Conservation (phyloP, 805 yeast species). For the Candida peoriensis region DNA sequence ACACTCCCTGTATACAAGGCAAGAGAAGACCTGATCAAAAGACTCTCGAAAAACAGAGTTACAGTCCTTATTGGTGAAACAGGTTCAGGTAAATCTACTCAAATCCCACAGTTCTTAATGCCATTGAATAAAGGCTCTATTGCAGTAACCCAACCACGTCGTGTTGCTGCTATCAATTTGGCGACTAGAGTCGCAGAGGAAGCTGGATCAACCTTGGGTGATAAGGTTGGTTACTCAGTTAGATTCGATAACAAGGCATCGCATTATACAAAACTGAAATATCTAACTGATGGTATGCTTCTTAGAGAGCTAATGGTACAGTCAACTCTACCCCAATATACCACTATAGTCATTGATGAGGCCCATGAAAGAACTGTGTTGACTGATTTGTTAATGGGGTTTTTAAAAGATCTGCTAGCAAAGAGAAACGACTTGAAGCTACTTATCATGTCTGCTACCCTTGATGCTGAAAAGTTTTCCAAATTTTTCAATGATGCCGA, state of each 20-base stretch:
- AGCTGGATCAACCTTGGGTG: conserved; percentile 70
- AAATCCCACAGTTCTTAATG: conserved; percentile 88
- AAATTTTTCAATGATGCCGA: conserved; percentile 74
- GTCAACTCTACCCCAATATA: conserved; percentile 54
- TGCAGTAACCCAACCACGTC: conserved; percentile 92
- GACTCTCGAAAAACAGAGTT: conserved; percentile 54
- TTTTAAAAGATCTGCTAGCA: conserved; percentile 61
- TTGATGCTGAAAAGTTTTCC: conserved; percentile 85
- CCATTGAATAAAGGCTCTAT: conserved; percentile 46
- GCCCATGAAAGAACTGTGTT: conserved; percentile 96
- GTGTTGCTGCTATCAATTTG: conserved; percentile 94
- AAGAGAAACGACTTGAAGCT: conserved; percentile 57
- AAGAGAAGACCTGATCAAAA: conserved; percentile 53
- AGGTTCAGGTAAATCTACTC: conserved; percentile 97
- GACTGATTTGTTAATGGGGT: conserved; percentile 87
- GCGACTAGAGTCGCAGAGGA: conserved; percentile 93
- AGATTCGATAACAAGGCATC: conserved; percentile 74
- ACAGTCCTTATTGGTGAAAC: conserved; percentile 91
- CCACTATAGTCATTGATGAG: conserved; percentile 84
- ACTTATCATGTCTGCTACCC: conserved; percentile 93
- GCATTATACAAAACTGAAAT: conserved; percentile 64
- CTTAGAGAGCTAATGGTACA: conserved; percentile 85
- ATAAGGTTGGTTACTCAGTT: conserved; percentile 86
- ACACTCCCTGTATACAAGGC: conserved; percentile 75
- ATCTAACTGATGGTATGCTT: conserved; percentile 96